Conservation (phyloP, 73 alveolate species). For the Paramecium primaurelia region DNA sequence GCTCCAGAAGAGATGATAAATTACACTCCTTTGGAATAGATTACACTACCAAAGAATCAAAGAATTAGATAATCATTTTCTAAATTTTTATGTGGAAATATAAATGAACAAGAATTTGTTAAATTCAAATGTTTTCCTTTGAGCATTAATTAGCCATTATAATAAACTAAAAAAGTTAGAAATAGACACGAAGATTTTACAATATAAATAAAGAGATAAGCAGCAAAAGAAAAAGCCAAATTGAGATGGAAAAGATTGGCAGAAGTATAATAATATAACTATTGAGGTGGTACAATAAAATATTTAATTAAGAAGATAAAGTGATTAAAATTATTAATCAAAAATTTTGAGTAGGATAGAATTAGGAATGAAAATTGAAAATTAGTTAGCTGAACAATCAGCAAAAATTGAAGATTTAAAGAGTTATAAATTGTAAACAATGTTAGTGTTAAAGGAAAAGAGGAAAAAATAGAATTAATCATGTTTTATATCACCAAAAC, state of each 20-base stretch:
- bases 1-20: constrained; percentile 4
- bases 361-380: background rate
- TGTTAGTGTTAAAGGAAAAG: background rate
- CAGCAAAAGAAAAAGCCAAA: background rate
- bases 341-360: background rate
- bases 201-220: background rate
- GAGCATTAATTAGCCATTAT: background rate
- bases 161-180: background rate
- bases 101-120: background rate
- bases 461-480: background rate
- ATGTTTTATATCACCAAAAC: background rate
- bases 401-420: background rate
- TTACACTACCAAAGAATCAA: background rate
- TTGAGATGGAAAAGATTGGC: background rate
- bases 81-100: background rate
- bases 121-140: background rate
- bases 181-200: background rate
- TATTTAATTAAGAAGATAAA: background rate
- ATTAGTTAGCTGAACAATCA: background rate
- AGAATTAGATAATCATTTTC: background rate
- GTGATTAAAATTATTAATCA: background rate
- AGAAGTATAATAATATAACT: background rate
- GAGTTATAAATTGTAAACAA: background rate
- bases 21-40: background rate
- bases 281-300: background rate